Percentiles rank a stretch among this genome's conserved stretches.
These are phyloP conservation scores for Cunninghamia lanceolata DNA, from an alignment of 75 land plant species.

Conservation along the genomic window DNA sequence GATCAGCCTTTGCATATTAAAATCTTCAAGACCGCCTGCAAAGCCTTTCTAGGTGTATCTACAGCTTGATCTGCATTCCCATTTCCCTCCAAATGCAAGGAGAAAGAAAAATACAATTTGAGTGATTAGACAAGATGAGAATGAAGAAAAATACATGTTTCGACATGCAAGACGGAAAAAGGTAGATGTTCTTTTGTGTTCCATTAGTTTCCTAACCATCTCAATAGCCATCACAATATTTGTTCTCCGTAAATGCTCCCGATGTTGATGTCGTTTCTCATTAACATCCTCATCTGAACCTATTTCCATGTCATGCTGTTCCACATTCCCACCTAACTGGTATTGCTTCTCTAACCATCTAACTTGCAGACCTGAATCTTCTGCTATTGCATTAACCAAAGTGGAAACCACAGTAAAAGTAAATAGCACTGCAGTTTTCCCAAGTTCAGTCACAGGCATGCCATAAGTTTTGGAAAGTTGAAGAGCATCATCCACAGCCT, in stretches of 20 bases:
- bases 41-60: not conserved
- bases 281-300: conserved; percentile 34
- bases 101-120: not conserved
- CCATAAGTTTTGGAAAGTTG: conserved; percentile 54
- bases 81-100: not conserved
- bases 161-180: conserved; percentile 71
- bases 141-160: conserved; percentile 52
- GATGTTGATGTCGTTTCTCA: conserved; percentile 40
- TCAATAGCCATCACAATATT: conserved; percentile 70
- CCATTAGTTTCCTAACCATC: conserved; percentile 55
- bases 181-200: conserved; percentile 53
- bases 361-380: conserved; percentile 67
- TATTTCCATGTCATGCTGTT: conserved; percentile 45
- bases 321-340: conserved; percentile 24
- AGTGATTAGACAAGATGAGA: not conserved
- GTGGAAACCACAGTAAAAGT: conserved; percentile 61
- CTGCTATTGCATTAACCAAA: conserved; percentile 76
- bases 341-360: conserved; percentile 38
- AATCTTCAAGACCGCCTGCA: not conserved
- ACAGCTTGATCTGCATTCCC: conserved; percentile 6
- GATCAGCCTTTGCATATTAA: conserved; percentile 1
- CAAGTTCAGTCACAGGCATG: conserved; percentile 59
- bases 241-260: conserved; percentile 39
- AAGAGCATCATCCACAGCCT: conserved; percentile 63
- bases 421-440: conserved; percentile 64